These are phyloP conservation scores for Cicer pinnatifidum DNA, from an alignment of 306 rosid species.

Conservation along the genomic window DNA sequence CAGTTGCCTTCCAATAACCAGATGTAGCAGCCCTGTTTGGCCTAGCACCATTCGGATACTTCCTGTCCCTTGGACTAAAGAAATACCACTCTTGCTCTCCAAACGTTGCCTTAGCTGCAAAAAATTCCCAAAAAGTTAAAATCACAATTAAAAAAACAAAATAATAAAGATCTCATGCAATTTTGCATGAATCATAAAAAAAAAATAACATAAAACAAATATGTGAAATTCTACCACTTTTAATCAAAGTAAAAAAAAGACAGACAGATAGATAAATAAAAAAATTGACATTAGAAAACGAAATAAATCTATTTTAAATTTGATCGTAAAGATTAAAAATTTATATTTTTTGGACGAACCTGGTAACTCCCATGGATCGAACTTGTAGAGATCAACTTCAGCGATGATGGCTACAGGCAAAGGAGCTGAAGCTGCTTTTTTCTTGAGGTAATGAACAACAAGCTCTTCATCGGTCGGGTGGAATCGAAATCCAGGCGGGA, in stretches of 20 bases:
- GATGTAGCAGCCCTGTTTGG: slow-evolving; percentile 94
- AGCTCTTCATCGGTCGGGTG: slow-evolving; percentile 98
- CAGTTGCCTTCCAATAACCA: slow-evolving; percentile 98
- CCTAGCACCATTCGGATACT: slow-evolving; percentile 94
- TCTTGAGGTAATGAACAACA: slow-evolving; percentile 93
- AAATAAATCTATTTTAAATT: not conserved
- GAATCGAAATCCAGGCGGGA: slow-evolving; percentile 93
- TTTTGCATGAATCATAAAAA: too few relatives aligned
- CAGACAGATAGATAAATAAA: not conserved
- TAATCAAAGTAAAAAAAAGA: not conserved
- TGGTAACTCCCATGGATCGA: slow-evolving; percentile 97
- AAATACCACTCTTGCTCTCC: slow-evolving; percentile 97
- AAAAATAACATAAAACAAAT: not conserved
- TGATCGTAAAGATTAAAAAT: slow-evolving; percentile 16
- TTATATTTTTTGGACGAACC: slow-evolving; percentile 48
- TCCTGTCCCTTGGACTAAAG: slow-evolving; percentile 93
- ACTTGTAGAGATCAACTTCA: slow-evolving; percentile 93
- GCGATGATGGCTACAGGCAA: slow-evolving; percentile 83
- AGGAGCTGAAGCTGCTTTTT: slow-evolving; percentile 64
- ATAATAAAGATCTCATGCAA: not conserved
- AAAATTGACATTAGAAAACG: not conserved
- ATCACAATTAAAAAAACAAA: not conserved
- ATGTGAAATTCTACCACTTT: not conserved
- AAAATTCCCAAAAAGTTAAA: not conserved
- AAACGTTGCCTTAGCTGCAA: slow-evolving; percentile 89